phyloP scores from a whole-genome alignment of 2,329 filamentous ascomycete species.

The Xylaria sp. region DNA sequence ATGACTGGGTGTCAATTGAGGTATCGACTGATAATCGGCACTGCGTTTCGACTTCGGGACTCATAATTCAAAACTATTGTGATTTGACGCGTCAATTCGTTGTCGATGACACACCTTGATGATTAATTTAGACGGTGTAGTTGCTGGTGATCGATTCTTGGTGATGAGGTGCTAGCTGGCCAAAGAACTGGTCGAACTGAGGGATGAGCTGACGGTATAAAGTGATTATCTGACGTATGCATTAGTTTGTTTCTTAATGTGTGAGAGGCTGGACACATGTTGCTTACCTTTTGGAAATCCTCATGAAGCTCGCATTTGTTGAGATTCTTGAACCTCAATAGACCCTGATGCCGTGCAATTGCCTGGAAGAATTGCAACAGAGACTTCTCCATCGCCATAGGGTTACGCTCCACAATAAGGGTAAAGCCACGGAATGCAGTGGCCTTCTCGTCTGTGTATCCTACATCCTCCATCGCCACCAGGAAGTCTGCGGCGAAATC shows the following conservation, averaged over 20 bases:
- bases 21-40: not conserved
- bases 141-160: constrained; percentile 44
- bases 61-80: not conserved
- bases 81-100: not conserved
- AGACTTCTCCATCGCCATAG: constrained; percentile 83
- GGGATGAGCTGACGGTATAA: constrained; percentile 56
- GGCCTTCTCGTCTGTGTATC: constrained; percentile 88
- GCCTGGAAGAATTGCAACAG: constrained; percentile 76
- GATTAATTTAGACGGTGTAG: constrained; percentile 39
- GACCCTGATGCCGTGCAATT: constrained; percentile 72
- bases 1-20: not conserved
- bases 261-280: not conserved
- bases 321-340: constrained; percentile 50
- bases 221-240: constrained; percentile 41
- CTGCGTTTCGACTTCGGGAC: not conserved
- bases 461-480: constrained; percentile 73
- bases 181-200: constrained; percentile 51
- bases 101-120: not conserved
- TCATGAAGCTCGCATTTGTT: constrained; percentile 61
- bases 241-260: not conserved
- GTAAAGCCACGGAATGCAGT: constrained; percentile 91
- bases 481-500: constrained; percentile 81
- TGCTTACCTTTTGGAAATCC: constrained; percentile 69
- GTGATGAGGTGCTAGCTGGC: constrained; percentile 45
- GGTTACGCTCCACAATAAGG: constrained; percentile 76